Conservation (phyloP, 495 filamentous ascomycete genomes). For the Sporormia fimetaria region DNA sequence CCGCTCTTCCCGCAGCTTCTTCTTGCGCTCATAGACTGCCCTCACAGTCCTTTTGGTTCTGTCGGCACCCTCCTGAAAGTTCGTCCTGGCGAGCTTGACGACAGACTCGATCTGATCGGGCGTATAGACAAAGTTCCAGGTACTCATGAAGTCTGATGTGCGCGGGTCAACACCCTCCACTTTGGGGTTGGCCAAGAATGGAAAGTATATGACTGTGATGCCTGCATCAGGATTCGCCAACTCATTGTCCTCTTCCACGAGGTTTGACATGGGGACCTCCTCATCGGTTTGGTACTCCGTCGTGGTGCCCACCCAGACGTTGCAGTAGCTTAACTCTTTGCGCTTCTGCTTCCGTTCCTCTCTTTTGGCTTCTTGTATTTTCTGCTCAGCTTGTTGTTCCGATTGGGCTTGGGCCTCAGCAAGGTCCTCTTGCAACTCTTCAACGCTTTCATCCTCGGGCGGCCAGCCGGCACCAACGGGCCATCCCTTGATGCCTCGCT, state of each 20-base stretch:
- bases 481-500: constrained; percentile 86
- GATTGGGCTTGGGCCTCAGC: constrained; percentile 55
- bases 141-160: constrained; percentile 72
- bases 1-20: constrained; percentile 48
- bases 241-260: constrained; percentile 54
- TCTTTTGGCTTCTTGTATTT: constrained; percentile 52
- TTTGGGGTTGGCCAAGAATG: constrained; percentile 69
- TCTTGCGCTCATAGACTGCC: constrained; percentile 90
- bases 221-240: constrained; percentile 69
- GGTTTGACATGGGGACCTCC: constrained; percentile 56
- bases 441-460: constrained; percentile 39
- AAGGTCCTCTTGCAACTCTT: constrained; percentile 50
- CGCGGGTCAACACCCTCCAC: constrained; percentile 71
- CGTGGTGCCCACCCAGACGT: constrained; percentile 83
- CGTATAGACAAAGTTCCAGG: constrained; percentile 95
- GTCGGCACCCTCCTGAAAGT: constrained; percentile 70
- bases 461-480: constrained; percentile 89
- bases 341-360: constrained; percentile 30
- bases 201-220: constrained; percentile 83
- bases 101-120: constrained; percentile 74
- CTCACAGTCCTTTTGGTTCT: constrained; percentile 65
- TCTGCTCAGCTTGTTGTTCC: constrained; percentile 46
- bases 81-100: constrained; percentile 69
- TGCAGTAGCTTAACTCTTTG: constrained; percentile 66
- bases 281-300: constrained; percentile 50